Evolutionary conservation across 2,329 filamentous ascomycete species (phyloP), one percentile per base, ranked within the genome.

Genomic region (Aspergillus ustus): DNA sequence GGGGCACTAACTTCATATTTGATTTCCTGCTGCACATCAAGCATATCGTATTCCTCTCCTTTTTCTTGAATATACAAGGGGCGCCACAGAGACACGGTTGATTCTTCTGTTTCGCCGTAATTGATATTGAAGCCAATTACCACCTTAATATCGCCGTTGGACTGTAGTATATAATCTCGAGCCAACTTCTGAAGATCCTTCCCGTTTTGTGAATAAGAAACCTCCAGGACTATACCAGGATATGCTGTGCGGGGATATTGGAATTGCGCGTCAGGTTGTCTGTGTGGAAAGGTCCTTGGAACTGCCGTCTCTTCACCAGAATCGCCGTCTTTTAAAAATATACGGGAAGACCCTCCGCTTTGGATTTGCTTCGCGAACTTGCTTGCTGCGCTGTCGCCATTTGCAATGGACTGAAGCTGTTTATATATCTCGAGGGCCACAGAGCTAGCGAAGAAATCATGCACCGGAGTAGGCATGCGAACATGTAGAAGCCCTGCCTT

Each of bases 101-200:
- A 52, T 25, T 44, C 34, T 13, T 52, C n/a, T 34, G 28, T 45
- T 22, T 25, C 48, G 13, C 37, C 31, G 20, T 52, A 59, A 20
- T 48, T 54, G n/a, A 54, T 29, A 54, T 48, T 43, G 29, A 59
- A 25, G 25, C 57, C 57, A 49, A 59, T 49, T 5, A 59, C 57
- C 17, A 59, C 51, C 22, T 59, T 53, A 25, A 59, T 59, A 54
- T 54, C 48, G 5, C 57, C 57, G 20, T 59, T 54, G 29, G 57
- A 59, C 22, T 54, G 50, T 31, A 53, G 5, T 15, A 54, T 59
- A 59, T 59, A 59, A 19, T 59, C 50, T 11, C 57, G 43, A 25
- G 57, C 57, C 11, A 59, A 20, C 43, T 59, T 59, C 43, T n/a
- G 20, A 8, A 59, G 50, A 44, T 54, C 44, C 37, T 59, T 59